A percentile compares a stretch with the other conserved stretches of the same genome.
Conservation (phyloP, 257 asterid genomes). For the Plantago elongata region DNA sequence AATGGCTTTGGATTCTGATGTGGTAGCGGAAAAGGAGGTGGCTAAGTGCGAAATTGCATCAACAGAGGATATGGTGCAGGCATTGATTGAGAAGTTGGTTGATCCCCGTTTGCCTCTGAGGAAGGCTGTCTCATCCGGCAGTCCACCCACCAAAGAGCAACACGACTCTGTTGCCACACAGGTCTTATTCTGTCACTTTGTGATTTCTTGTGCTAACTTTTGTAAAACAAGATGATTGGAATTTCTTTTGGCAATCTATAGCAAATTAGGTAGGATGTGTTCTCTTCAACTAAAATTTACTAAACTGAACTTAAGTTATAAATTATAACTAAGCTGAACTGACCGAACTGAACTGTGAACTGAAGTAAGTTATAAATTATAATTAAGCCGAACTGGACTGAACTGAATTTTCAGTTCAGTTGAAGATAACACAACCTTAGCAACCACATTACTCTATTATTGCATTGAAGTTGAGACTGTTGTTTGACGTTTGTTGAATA, state of each 20-base stretch:
- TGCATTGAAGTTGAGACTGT: background rate
- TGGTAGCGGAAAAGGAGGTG: conserved; percentile 12
- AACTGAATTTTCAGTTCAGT: no score
- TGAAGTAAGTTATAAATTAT: no score
- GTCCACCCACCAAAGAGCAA: conserved; percentile 31
- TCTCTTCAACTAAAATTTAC: no score
- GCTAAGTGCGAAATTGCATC: conserved; percentile 25
- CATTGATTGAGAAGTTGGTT: conserved; percentile 43
- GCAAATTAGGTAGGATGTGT: no score
- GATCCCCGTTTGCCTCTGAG: conserved; percentile 41
- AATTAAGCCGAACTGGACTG: no score
- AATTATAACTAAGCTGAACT: no score
- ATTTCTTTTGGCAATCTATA: no score
- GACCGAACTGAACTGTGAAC: no score
- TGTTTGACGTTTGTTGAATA: no score
- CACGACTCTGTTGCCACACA: conserved; percentile 52
- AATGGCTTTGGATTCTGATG: conserved; percentile 18
- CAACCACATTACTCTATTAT: background rate
- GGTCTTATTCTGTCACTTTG: conserved; percentile 25
- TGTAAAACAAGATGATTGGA: background rate
- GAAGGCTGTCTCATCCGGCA: conserved; percentile 6
- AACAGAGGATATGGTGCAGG: conserved; percentile 37
- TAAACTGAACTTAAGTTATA: no score
- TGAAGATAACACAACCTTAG: no score
- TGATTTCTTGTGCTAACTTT: background rate